Evolutionary conservation across 805 yeast species (phyloP), one percentile per base, ranked within the genome.

Genomic region (Saturnispora gosingensis): DNA sequence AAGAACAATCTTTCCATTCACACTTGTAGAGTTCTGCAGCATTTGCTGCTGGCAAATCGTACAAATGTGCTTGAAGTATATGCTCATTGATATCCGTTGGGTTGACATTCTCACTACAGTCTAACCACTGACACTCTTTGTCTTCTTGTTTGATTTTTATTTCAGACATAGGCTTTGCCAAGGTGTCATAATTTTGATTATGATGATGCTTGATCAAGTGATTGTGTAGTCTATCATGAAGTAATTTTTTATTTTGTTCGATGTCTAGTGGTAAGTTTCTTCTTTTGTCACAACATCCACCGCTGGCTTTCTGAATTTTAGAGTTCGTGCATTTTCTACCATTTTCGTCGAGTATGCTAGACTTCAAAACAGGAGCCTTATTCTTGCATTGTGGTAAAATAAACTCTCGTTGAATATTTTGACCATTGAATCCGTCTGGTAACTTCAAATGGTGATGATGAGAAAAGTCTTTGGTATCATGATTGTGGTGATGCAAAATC

Each of bases 1-100:
- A 86, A 43, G 75, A 68, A 72, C 97, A 89, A 50, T 81, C 74
- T 51, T 72, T 67, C 96, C 96, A 88, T 60, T 82, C 88, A 69
- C 97, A 89, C 13, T 51, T 44, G 24, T 43, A 46, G 13, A 28
- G 45, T 40, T 42, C 20, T 24, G 20, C 39, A 22, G 28, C 24
- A 13, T 53, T 42, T 2, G 49, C 36, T 5, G 36, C 25, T n/a
- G 32, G 48, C 3, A 49, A 44, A 2, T 65, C 60, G 15, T 68
- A 58, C 7, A 78, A 60, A 61, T 78, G 82, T 40, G 72, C 76
- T 47, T 72, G 73, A 38, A 73, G 67, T 22, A 83, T 58, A 61
- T 84, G 89, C 43, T 72, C 69, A 52, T 77, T 79, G 34, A 80
- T 58, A 24, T 71, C 71, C 3, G 67, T 54, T 7, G 72, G 56